Conservation (phyloP, 208 protist species). For the Wallacemonas sp. region DNA sequence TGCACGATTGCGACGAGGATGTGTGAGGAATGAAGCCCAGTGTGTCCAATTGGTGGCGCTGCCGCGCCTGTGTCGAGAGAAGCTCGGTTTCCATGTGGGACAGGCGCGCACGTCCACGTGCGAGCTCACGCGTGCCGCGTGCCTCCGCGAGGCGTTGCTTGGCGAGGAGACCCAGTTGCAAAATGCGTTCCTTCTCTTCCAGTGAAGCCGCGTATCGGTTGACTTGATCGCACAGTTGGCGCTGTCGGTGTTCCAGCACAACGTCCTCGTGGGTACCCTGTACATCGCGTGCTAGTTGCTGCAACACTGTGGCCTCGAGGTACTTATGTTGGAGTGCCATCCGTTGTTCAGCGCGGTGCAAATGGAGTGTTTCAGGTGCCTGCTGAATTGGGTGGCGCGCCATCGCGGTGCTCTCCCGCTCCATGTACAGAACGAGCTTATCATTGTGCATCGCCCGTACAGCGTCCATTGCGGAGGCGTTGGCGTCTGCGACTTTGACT, state of each 20-base stretch:
- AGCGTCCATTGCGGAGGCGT: conserved; percentile 20
- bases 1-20: conserved; percentile 26
- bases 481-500: conserved; percentile 10
- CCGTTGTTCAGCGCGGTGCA: conserved; percentile 40
- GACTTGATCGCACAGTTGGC: conserved; percentile 3
- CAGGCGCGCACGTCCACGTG: conserved; percentile 29
- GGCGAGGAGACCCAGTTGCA: conserved; percentile 7
- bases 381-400: conserved; percentile 37
- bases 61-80: conserved; percentile 45
- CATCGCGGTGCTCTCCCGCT: conserved; percentile 26
- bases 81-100: conserved; percentile 59
- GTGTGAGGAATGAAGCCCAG: conserved; percentile 24
- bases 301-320: conserved; percentile 30
- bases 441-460: conserved; percentile 43
- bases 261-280: not conserved
- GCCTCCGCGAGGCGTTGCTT: conserved; percentile 16
- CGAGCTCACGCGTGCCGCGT: conserved; percentile 10
- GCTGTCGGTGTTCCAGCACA: conserved; percentile 4
- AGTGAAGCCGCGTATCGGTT: not conserved
- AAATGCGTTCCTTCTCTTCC: conserved; percentile 21
- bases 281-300: conserved; percentile 10
- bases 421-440: conserved; percentile 41
- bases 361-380: conserved; percentile 23
- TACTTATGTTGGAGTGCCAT: conserved; percentile 35
- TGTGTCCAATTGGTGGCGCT: conserved; percentile 39